Evolutionary conservation across 495 filamentous ascomycete species (phyloP).

Genomic region (Apiosordaria backusii): DNA sequence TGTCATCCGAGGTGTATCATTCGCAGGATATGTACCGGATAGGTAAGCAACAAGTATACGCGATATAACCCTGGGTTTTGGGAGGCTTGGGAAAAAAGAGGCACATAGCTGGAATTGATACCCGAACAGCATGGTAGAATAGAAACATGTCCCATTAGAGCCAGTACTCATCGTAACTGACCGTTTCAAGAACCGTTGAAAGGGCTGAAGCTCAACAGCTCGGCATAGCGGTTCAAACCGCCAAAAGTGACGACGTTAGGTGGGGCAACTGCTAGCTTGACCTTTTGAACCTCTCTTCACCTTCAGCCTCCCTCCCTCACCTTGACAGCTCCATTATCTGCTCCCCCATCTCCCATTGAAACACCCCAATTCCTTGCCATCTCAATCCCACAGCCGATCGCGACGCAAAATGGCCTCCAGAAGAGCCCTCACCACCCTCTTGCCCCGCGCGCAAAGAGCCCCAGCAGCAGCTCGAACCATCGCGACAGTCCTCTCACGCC

Average conservation of each 20-base stretch:
- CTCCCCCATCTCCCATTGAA: neutral
- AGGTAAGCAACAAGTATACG: too few relatives aligned
- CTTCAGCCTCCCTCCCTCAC: neutral
- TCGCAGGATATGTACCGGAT: too few relatives aligned
- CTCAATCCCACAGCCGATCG: neutral
- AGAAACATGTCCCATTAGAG: neutral
- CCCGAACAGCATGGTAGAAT: neutral
- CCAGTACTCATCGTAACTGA: neutral
- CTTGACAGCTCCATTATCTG: neutral
- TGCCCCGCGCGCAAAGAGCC: neutral
- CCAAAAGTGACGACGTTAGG: conserved; percentile 7
- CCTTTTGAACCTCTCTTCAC: neutral
- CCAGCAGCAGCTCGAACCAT: neutral
- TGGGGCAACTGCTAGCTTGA: neutral
- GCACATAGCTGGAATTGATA: too few relatives aligned
- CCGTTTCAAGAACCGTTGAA: neutral
- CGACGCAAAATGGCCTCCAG: neutral
- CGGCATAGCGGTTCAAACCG: neutral
- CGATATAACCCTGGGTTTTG: too few relatives aligned
- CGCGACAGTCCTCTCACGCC: neutral
- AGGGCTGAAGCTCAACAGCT: neutral
- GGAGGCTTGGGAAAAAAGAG: too few relatives aligned
- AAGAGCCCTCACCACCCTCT: neutral
- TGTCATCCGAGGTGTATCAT: neutral
- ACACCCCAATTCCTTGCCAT: neutral